These are phyloP conservation scores for Hirsutella thompsonii DNA, from an alignment of 2,329 filamentous ascomycete species.

Conservation along the genomic window DNA sequence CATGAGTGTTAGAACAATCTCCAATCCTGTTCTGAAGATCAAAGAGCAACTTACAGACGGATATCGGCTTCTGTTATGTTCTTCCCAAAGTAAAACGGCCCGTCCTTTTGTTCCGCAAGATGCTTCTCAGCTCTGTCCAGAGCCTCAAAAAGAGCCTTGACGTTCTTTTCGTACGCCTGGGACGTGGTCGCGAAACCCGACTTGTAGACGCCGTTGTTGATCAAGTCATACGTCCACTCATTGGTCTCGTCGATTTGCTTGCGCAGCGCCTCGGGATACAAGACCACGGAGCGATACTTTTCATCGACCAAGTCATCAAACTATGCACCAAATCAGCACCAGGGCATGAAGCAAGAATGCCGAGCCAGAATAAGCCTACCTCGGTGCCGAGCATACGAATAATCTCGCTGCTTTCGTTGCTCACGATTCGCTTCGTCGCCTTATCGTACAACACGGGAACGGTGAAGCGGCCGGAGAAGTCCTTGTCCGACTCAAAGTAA, in stretches of 20 bases:
- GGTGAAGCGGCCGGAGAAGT: conserved; percentile 71
- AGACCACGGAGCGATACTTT: conserved; percentile 45
- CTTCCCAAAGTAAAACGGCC: conserved; percentile 65
- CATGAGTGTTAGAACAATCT: neutral
- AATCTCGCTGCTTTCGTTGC: conserved; percentile 87
- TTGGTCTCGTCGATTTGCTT: conserved; percentile 63
- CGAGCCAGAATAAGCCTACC: conserved; percentile 27
- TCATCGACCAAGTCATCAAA: conserved; percentile 61
- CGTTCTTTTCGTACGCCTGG: conserved; percentile 67
- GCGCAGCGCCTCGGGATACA: conserved; percentile 55
- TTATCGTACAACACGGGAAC: conserved; percentile 81
- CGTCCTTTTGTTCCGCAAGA: conserved; percentile 32
- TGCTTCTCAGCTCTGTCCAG: conserved; percentile 68
- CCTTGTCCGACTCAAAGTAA: conserved; percentile 62
- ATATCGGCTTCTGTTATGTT: conserved; percentile 73
- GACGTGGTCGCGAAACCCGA: conserved; percentile 77
- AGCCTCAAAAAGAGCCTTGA: conserved; percentile 57
- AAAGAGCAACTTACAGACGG: conserved; percentile 39
- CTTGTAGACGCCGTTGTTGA: conserved; percentile 64
- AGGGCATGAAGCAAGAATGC: neutral
- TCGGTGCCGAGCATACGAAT: conserved; percentile 77
- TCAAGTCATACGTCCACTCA: conserved; percentile 64
- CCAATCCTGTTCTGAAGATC: too few species aligned
- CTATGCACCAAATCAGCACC: conserved; percentile 14
- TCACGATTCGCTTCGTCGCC: conserved; percentile 64